These are phyloP conservation scores for Pyrus betulifolia DNA, from an alignment of 306 rosid species.

Conservation along the genomic window DNA sequence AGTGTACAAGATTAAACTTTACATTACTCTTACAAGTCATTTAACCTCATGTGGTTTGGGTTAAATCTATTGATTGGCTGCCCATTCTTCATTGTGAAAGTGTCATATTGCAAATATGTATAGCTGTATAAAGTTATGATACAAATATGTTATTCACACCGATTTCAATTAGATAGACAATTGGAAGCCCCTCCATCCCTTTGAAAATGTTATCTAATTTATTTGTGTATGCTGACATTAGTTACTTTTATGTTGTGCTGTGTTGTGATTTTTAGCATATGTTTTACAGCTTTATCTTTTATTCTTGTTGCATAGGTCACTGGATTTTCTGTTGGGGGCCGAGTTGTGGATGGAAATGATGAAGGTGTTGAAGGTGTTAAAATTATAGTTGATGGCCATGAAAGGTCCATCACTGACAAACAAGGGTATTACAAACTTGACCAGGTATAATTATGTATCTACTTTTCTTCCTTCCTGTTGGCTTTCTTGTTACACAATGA, in stretches of 20 bases:
- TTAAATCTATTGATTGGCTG: neutral
- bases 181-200: neutral
- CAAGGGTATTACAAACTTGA: constrained; percentile 96
- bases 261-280: constrained; percentile 5
- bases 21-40: neutral
- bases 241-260: neutral
- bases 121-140: neutral
- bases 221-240: neutral
- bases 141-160: neutral
- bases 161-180: neutral
- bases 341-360: constrained; percentile 79
- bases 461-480: neutral
- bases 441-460: constrained; percentile 50
- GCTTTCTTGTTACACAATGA: neutral
- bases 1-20: neutral
- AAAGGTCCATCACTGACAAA: constrained; percentile 78
- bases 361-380: constrained; percentile 84
- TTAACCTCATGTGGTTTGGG: neutral
- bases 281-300: constrained; percentile 9
- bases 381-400: constrained; percentile 86
- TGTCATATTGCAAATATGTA: neutral
- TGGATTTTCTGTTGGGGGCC: constrained; percentile 97
- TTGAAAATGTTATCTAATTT: neutral
- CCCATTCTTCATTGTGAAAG: neutral
- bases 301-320: constrained; percentile 59